A percentile compares a stretch with the other conserved stretches of the same genome.
Evolutionary conservation across 352 stramenopile genomes (phyloP).

Genomic region (Pythium plurisporium): DNA sequence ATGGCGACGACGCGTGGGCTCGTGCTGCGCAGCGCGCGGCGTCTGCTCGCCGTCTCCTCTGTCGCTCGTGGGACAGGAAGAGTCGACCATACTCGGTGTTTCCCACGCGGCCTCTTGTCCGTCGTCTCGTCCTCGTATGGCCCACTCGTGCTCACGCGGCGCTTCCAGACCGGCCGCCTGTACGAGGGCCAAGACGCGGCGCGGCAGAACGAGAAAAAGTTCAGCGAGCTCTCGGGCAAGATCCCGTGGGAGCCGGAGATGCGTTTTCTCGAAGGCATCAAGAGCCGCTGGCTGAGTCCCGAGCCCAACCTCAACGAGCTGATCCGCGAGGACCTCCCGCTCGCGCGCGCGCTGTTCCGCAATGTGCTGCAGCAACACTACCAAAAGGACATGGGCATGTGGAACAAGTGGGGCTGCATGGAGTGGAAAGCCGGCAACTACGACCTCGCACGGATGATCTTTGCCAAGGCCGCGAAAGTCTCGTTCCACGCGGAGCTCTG

Average conservation of each 20-base stretch:
- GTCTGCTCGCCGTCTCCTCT: background rate
- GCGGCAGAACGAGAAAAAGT: slow-evolving; percentile 71
- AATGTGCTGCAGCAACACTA: slow-evolving; percentile 80
- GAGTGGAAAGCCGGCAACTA: slow-evolving; percentile 85
- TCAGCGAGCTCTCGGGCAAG: slow-evolving; percentile 72
- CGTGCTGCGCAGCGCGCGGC: background rate
- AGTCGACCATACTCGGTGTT: no score
- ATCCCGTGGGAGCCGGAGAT: slow-evolving; percentile 70
- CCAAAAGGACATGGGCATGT: slow-evolving; percentile 84
- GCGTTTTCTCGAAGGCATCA: slow-evolving; percentile 49
- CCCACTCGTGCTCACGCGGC: background rate
- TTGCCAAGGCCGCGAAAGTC: slow-evolving; percentile 68
- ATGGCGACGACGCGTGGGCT: background rate
- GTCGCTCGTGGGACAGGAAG: no score
- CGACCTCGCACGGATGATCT: slow-evolving; percentile 83
- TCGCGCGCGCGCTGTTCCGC: slow-evolving; percentile 70
- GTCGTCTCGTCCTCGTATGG: background rate
- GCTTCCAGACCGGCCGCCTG: slow-evolving; percentile 43
- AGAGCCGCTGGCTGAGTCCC: slow-evolving; percentile 48
- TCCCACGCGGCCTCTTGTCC: background rate
- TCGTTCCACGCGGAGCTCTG: slow-evolving; percentile 70
- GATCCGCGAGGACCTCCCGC: slow-evolving; percentile 70
- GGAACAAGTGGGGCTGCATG: slow-evolving; percentile 90
- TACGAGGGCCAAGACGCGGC: slow-evolving; percentile 68
- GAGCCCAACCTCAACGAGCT: slow-evolving; percentile 76